Evolutionary conservation across 2,329 filamentous ascomycete species (phyloP), one percentile per base, ranked within the genome.

Genomic region (Aspergillus sp.): DNA sequence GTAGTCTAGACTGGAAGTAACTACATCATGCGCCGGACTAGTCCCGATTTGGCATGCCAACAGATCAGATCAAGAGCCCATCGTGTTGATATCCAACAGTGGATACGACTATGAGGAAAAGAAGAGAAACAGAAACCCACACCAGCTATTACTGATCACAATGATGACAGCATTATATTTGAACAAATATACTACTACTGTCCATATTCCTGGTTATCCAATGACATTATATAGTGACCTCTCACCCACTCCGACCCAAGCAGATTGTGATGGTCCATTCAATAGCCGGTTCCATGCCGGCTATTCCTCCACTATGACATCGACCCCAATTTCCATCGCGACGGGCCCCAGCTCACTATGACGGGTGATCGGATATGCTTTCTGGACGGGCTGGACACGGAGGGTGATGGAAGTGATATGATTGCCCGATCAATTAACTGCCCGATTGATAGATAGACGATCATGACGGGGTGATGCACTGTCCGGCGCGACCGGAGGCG

Each of bases 401-500:
- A 44, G 41, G 38, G 19, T 15, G 32, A 23, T 25, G 36, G 36
- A 41, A 54, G 15, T n/a, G 36, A 17, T 41, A 23, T 38, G 50
- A 27, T 27, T 49, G 44, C 15, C 21, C 13, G 15, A 27, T 8
- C 25, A 23, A 49, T 27, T 23, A 27, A 27, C n/a, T 30, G 32
- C 32, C 32, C 32, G 47, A 50, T 30, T 49, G 25, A 49, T 25
- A 49, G 32, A 49, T 57, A 52, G 27, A 23, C 30, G 53, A 56
- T 58, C 54, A 62, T 58, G 23, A 55, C 49, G 39, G 41, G 57
- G 52, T 39, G 49, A 53, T 42, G 49, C 54, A 54, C 52, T 41
- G 36, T 38, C 57, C 52, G 55, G 58, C 61, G 61, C 61, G 66
- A 65, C 60, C 69, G 70, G 56, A 68, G 64, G 64, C 60, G 30